Base-by-base conservation (phyloP, 2,329 filamentous ascomycete genomes). In the Coniochaeta sp. region DNA sequence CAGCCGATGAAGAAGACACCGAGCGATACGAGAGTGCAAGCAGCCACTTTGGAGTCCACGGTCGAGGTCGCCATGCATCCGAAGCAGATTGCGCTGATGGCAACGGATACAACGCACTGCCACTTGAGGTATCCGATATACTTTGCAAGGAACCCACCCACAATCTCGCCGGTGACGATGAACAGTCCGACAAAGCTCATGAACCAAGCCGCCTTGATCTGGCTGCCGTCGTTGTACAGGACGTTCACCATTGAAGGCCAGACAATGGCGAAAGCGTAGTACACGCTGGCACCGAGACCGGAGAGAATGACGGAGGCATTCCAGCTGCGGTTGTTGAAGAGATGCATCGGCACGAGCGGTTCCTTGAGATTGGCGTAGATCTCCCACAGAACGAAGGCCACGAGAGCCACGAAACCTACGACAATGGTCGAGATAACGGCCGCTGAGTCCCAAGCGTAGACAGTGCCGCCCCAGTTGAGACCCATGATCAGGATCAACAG, bases 401-500 rank as follows among this genome's bases (percentile, higher is more conserved):
- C 53, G 7, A 73, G 59, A 1, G 65, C 57, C 1, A 59, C 49
- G 3, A 55, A 57, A 4, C 71, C 71, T 18, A 70, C 56, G 2
- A 71, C 52, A 14, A 74, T 63, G 6, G 67, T 64, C 1, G 63
- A 62, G 47, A 73, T 70, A 10, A 69, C 68, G 2, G 66, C 63
- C 1, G 66, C 65, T 1, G 68, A 69, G n/a, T 62, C 67, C 71
- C 71, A 74, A 2, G 70, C 65, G 55, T 72, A 72, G 38, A 70
- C 63, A 48, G 57, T 60, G 16, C 71, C 71, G 18, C 71, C 72
- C 61, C 71, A 75, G 22, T 70, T 72, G 51, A 77, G 63, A 5
- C 73, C 73, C 55, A 77, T 70, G 8, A 77, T 61, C 51, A 76
- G 68, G 0, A 76, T 61, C 5, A 69, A 70, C 2, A 74, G 67